These are phyloP conservation scores for Triangularia verruculosa DNA, from an alignment of 2,329 filamentous ascomycete genomes.

Conservation along the genomic window DNA sequence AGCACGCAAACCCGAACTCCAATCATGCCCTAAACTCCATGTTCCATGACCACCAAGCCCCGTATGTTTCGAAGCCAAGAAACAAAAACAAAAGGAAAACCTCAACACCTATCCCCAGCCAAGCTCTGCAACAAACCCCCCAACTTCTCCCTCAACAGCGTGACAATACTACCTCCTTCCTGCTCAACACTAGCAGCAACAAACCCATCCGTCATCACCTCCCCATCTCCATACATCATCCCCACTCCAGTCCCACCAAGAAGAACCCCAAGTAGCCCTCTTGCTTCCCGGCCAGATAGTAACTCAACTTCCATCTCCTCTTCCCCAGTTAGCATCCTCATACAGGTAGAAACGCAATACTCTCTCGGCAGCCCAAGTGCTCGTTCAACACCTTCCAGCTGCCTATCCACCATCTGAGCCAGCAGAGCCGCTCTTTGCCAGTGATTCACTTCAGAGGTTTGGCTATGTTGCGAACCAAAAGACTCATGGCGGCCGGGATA, in stretches of 20 bases:
- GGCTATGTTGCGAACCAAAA: not conserved
- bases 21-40: not conserved
- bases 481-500: not conserved
- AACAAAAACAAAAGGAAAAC: not conserved
- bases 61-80: not conserved
- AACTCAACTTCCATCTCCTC: not conserved
- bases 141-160: not conserved
- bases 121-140: not conserved
- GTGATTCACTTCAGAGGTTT: not conserved
- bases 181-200: not conserved
- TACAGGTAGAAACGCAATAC: conserved; percentile 1
- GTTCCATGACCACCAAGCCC: not conserved
- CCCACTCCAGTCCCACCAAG: not conserved
- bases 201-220: not conserved
- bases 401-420: conserved; percentile 9
- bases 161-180: not conserved
- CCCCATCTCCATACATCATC: not conserved
- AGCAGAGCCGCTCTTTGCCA: not conserved
- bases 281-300: conserved; percentile 1
- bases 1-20: not conserved
- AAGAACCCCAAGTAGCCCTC: conserved; percentile 1
- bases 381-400: conserved; percentile 8
- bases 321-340: not conserved
- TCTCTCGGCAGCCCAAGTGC: conserved; percentile 4
- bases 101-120: not conserved